Percentiles rank a stretch among this genome's conserved stretches.
phyloP scores from a whole-genome alignment of 306 rosid species.

The Styphnolobium japonicum region DNA sequence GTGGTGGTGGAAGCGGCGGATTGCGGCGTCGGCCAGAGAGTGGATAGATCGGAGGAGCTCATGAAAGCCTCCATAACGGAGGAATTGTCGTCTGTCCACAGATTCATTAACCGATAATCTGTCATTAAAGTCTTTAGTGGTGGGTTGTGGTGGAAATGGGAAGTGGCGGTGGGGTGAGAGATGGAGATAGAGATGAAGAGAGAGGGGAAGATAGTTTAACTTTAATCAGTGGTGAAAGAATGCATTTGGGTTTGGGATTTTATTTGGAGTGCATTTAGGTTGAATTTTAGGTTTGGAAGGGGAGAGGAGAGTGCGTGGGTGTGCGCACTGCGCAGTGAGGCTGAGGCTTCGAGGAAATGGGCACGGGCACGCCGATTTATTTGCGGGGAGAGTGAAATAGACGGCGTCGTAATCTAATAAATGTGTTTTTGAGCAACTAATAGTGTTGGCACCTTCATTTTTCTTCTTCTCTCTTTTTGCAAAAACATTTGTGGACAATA shows the following conservation, averaged over 20 bases:
- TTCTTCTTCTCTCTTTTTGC: neutral
- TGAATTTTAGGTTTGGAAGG: slow-evolving; percentile 11
- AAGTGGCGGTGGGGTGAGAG: neutral
- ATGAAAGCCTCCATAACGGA: slow-evolving; percentile 90
- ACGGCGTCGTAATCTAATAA: too few species aligned
- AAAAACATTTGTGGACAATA: neutral
- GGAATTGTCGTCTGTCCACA: slow-evolving; percentile 85
- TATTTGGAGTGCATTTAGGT: slow-evolving; percentile 35
- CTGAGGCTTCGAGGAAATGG: slow-evolving; percentile 33
- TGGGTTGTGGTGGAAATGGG: neutral
- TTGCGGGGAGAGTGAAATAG: neutral
- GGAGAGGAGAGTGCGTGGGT: too few species aligned
- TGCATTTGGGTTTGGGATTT: slow-evolving; percentile 35
- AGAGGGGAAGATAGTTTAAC: neutral
- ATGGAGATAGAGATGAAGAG: neutral
- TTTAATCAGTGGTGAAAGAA: neutral
- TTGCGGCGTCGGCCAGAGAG: slow-evolving; percentile 56
- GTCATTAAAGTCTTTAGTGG: too few species aligned
- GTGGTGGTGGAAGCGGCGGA: slow-evolving; percentile 27
- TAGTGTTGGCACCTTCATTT: neutral
- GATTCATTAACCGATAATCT: slow-evolving; percentile 60
- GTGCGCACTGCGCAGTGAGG: too few species aligned
- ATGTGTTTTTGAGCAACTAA: too few species aligned
- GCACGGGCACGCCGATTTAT: slow-evolving; percentile 32
- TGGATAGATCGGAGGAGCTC: slow-evolving; percentile 65